Evolutionary conservation across 2,329 filamentous ascomycete species (phyloP).

Genomic region (Emergomyces orientalis): DNA sequence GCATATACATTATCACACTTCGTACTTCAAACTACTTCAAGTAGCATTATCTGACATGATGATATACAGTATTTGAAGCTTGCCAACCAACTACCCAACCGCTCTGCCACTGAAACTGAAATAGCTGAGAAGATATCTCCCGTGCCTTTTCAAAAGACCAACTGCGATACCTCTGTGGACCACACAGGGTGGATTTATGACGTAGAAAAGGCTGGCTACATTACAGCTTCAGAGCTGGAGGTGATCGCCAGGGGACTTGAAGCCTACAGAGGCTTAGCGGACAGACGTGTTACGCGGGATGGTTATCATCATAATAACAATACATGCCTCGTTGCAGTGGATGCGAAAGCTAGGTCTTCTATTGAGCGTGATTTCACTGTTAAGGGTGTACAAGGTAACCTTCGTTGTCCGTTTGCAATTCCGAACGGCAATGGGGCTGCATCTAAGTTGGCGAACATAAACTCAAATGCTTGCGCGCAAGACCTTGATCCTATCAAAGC

Average conservation of each 20-base stretch:
- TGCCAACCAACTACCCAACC: slow-evolving; percentile 24
- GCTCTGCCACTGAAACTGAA: slow-evolving; percentile 14
- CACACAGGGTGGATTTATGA: slow-evolving; percentile 13
- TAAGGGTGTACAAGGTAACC: slow-evolving; percentile 64
- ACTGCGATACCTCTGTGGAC: slow-evolving; percentile 4
- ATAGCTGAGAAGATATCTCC: slow-evolving; percentile 6
- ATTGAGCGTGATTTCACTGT: slow-evolving; percentile 89
- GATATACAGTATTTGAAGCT: slow-evolving; percentile 28
- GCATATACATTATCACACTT: slow-evolving; percentile 21
- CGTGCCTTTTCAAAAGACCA: background rate
- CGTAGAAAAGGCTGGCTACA: slow-evolving; percentile 13
- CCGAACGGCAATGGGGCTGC: slow-evolving; percentile 34
- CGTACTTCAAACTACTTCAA: background rate
- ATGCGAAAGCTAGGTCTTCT: slow-evolving; percentile 53
- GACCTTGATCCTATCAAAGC: slow-evolving; percentile 50
- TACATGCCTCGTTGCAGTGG: slow-evolving; percentile 32
- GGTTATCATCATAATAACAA: slow-evolving; percentile 27
- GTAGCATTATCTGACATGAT: slow-evolving; percentile 22
- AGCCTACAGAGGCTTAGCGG: slow-evolving; percentile 30
- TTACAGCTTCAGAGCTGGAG: slow-evolving; percentile 18
- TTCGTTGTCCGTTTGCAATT: slow-evolving; percentile 71
- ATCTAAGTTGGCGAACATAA: slow-evolving; percentile 32
- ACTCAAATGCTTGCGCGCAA: slow-evolving; percentile 37
- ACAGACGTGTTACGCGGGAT: slow-evolving; percentile 22
- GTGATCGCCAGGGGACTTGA: slow-evolving; percentile 33